These are phyloP conservation scores for Cutaneotrichosporon mucoides DNA, from an alignment of 1,284 basidiomycete genomes.

Conservation along the genomic window DNA sequence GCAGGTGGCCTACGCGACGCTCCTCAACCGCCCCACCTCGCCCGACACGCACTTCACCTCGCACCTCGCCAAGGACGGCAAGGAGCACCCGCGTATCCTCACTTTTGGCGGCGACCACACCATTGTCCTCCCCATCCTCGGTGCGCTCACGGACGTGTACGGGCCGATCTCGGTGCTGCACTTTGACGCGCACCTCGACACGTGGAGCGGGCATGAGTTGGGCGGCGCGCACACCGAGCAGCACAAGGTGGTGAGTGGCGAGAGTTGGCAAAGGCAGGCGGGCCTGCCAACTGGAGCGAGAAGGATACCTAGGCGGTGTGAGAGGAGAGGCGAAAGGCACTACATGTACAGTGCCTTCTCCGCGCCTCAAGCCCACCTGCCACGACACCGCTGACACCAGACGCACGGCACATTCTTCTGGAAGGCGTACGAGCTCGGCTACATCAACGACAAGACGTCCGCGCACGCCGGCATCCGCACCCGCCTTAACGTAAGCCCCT, in stretches of 20 bases:
- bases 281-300: no score
- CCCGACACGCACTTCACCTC: slow-evolving; percentile 9
- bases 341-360: no score
- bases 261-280: no score
- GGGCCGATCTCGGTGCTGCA: slow-evolving; percentile 48
- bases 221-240: slow-evolving; percentile 18
- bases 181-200: slow-evolving; percentile 46
- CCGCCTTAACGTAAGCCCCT: slow-evolving; percentile 29
- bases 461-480: slow-evolving; percentile 52
- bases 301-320: no score
- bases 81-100: slow-evolving; percentile 48
- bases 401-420: slow-evolving; percentile 49
- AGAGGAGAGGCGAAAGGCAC: no score
- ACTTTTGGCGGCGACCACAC: slow-evolving; percentile 52
- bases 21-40: slow-evolving; percentile 15
- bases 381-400: slow-evolving; percentile 30
- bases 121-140: slow-evolving; percentile 50
- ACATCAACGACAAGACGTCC: slow-evolving; percentile 57
- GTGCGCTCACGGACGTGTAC: slow-evolving; percentile 44
- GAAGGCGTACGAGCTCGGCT: slow-evolving; percentile 49
- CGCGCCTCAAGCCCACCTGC: no score
- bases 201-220: slow-evolving; percentile 44
- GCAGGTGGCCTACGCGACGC: slow-evolving; percentile 37
- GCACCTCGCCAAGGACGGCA: slow-evolving; percentile 31
- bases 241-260: slow-evolving; percentile 20